These are phyloP conservation scores for Sphagnum magellanicum DNA, from an alignment of 228 moss, liverwort and hornwort genomes.

Conservation along the genomic window DNA sequence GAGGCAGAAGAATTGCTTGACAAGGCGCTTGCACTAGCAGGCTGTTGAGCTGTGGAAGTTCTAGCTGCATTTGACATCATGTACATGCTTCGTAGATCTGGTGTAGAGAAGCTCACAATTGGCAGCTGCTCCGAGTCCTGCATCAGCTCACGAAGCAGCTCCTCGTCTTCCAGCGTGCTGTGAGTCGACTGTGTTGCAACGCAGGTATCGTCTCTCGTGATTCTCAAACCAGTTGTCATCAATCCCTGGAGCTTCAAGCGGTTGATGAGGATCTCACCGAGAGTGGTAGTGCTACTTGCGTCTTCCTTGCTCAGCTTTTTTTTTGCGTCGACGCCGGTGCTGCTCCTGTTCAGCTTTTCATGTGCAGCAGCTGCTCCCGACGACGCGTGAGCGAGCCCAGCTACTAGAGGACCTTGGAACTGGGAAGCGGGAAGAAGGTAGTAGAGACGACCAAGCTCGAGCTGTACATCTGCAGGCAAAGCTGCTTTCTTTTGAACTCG, in stretches of 20 bases:
- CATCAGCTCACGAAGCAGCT: slow-evolving; percentile 2
- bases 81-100: slow-evolving; percentile 58
- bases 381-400: neutral
- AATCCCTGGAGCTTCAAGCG: neutral
- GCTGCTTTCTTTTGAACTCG: slow-evolving; percentile 20
- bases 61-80: no score
- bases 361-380: slow-evolving; percentile 2
- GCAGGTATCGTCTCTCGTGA: slow-evolving; percentile 4
- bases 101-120: slow-evolving; percentile 33
- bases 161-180: slow-evolving; percentile 24
- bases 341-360: slow-evolving; percentile 11
- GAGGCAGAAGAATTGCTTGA: slow-evolving; percentile 37
- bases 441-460: slow-evolving; percentile 23
- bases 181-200: slow-evolving; percentile 9
- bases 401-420: slow-evolving; percentile 13
- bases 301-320: slow-evolving; percentile 3
- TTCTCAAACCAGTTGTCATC: neutral
- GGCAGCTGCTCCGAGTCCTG: slow-evolving; percentile 3
- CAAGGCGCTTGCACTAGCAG: slow-evolving; percentile 7
- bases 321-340: slow-evolving; percentile 8
- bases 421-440: slow-evolving; percentile 22
- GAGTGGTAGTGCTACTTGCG: neutral
- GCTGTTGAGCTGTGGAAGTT: no score
- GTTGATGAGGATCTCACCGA: no score
- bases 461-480: slow-evolving; percentile 18